Conservation (phyloP, 495 filamentous ascomycete genomes). For the Aspergillus homomorphus region DNA sequence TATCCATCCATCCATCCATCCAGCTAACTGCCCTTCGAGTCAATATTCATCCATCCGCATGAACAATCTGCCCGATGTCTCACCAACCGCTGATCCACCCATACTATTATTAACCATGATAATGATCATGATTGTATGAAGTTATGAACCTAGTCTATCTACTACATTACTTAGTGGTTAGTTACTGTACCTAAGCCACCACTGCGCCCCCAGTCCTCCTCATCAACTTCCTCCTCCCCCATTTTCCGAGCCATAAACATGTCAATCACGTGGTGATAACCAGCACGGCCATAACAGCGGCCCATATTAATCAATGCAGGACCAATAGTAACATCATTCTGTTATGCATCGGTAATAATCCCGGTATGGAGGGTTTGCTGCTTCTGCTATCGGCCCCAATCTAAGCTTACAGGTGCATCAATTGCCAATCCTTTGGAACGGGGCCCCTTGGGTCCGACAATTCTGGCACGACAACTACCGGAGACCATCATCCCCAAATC, state of each 20-base stretch:
- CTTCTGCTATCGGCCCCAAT: background rate
- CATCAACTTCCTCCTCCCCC: background rate
- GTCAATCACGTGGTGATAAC: slow-evolving; percentile 15
- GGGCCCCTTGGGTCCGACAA: background rate
- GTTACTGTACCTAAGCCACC: background rate
- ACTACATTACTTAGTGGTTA: no score
- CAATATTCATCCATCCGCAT: background rate
- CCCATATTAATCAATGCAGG: background rate
- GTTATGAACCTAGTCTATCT: no score
- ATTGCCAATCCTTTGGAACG: background rate
- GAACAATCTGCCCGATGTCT: background rate
- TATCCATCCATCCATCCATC: no score
- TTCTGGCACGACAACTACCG: no score
- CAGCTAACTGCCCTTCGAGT: no score
- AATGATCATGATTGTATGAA: no score
- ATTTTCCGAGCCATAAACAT: slow-evolving; percentile 3
- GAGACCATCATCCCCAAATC: no score
- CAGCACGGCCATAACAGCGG: background rate
- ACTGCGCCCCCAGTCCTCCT: background rate
- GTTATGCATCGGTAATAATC: background rate
- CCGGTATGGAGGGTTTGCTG: background rate
- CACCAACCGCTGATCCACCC: background rate
- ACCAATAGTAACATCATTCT: background rate
- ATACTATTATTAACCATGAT: background rate
- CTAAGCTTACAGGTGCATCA: background rate